These are phyloP conservation scores for Cytospora leucostoma DNA, from an alignment of 2,329 filamentous ascomycete species.

Conservation along the genomic window DNA sequence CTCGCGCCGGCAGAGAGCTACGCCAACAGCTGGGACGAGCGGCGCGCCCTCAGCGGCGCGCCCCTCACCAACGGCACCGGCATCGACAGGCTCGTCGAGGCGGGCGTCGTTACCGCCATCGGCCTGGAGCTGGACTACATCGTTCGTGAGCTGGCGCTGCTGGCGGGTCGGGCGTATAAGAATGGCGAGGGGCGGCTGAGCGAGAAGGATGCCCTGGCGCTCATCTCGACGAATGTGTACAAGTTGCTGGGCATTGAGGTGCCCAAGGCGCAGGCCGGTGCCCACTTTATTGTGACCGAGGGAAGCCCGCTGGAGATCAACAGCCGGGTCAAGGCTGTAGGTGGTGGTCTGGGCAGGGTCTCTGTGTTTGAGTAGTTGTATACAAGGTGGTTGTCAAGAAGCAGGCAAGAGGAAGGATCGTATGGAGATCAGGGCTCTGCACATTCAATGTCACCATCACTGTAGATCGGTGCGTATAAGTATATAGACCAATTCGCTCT, in stretches of 20 bases:
- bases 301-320: conserved; percentile 64
- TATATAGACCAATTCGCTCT: neutral
- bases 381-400: neutral
- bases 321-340: conserved; percentile 56
- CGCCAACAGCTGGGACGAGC: conserved; percentile 59
- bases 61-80: conserved; percentile 67
- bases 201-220: conserved; percentile 55
- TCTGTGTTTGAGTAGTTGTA: conserved; percentile 37
- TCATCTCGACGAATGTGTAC: conserved; percentile 60
- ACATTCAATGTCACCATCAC: neutral
- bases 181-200: conserved; percentile 58
- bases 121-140: conserved; percentile 64
- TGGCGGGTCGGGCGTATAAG: conserved; percentile 60
- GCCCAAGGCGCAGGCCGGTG: conserved; percentile 32
- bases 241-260: conserved; percentile 55
- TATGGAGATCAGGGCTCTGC: neutral
- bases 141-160: conserved; percentile 59
- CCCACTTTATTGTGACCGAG: conserved; percentile 64
- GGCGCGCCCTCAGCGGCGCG: conserved; percentile 62
- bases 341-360: conserved; percentile 43
- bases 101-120: conserved; percentile 60
- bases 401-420: neutral
- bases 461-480: neutral
- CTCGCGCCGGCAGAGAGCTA: conserved; percentile 61
- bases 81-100: conserved; percentile 57